These are phyloP conservation scores for Astrothelium macrocarpum DNA, from an alignment of 495 filamentous ascomycete genomes.

Conservation along the genomic window DNA sequence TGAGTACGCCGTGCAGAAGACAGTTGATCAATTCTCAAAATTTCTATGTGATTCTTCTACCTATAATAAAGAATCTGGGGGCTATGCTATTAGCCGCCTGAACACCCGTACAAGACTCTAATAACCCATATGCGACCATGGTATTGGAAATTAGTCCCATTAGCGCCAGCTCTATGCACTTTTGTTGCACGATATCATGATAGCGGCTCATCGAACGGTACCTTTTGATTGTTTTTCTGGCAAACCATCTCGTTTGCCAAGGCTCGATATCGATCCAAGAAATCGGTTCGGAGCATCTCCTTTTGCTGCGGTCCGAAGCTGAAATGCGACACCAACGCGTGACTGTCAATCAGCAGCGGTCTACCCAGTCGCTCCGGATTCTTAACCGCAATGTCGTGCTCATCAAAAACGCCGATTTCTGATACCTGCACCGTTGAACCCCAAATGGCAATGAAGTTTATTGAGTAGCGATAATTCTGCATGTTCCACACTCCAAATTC, in stretches of 20 bases:
- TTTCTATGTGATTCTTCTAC: no score
- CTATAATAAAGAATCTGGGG: no score
- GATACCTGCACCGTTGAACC: not conserved
- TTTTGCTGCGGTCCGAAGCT: constrained; percentile 33
- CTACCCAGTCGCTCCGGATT: not conserved
- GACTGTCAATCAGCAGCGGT: constrained; percentile 35
- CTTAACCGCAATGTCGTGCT: not conserved
- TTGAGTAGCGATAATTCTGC: constrained; percentile 1
- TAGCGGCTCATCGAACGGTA: not conserved
- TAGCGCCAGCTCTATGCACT: not conserved
- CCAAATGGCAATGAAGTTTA: not conserved
- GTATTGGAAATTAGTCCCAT: no score
- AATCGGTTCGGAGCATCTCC: constrained; percentile 40
- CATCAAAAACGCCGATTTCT: not conserved
- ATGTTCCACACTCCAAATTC: not conserved
- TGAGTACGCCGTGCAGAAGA: no score
- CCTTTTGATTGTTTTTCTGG: not conserved
- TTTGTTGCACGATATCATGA: not conserved
- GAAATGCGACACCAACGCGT: constrained; percentile 43
- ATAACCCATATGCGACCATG: no score
- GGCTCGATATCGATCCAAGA: constrained; percentile 42
- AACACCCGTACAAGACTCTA: not conserved
- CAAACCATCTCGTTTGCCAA: constrained; percentile 45
- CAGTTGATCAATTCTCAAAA: no score
- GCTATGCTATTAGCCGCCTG: no score